phyloP scores from a whole-genome alignment of 768 basidiomycete species.

The Boletellus ananiceps region DNA sequence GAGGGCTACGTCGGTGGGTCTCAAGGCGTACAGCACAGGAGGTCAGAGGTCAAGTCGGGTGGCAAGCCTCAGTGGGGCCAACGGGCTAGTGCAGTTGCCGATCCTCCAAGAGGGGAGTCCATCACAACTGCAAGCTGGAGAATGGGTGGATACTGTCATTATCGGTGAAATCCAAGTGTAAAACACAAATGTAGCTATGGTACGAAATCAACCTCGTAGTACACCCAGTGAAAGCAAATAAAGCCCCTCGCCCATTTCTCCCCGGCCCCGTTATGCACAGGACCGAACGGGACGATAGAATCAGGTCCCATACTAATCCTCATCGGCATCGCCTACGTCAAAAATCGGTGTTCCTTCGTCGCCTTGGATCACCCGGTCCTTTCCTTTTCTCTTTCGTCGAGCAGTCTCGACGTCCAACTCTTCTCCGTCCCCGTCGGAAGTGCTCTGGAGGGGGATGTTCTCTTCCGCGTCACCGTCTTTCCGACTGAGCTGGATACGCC shows the following conservation, averaged over 20 bases:
- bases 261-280: too few relatives aligned
- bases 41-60: constrained; percentile 83
- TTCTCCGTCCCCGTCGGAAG: constrained; percentile 33
- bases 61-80: constrained; percentile 75
- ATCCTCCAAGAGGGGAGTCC: constrained; percentile 31
- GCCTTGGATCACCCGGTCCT: constrained; percentile 39
- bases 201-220: neutral
- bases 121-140: constrained; percentile 47
- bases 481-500: constrained; percentile 24
- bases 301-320: constrained; percentile 26
- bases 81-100: constrained; percentile 73
- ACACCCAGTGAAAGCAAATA: neutral
- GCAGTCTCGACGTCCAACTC: constrained; percentile 41
- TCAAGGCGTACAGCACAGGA: constrained; percentile 76
- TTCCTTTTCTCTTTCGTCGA: constrained; percentile 41
- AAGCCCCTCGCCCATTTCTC: neutral
- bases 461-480: constrained; percentile 45
- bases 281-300: neutral
- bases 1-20: constrained; percentile 36
- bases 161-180: constrained; percentile 58
- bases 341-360: constrained; percentile 43
- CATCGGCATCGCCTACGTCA: constrained; percentile 52
- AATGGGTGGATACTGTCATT: constrained; percentile 53
- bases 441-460: constrained; percentile 58
- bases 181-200: neutral